These are phyloP conservation scores for Collybia sordida DNA, from an alignment of 768 basidiomycete genomes.

Conservation along the genomic window DNA sequence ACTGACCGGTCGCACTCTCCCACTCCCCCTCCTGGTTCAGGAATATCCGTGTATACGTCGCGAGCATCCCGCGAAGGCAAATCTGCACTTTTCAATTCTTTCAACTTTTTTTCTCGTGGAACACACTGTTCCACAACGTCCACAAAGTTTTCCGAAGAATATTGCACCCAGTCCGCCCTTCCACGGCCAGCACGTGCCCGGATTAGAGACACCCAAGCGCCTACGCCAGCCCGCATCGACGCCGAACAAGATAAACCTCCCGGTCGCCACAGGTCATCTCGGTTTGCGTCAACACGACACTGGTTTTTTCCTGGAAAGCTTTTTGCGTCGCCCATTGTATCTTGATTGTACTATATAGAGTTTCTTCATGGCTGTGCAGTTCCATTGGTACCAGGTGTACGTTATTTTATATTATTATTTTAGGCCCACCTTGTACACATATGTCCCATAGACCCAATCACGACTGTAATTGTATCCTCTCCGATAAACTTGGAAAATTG, in stretches of 20 bases:
- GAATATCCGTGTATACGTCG: not conserved
- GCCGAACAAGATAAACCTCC: not conserved
- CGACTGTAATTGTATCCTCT: no score
- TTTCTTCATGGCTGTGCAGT: no score
- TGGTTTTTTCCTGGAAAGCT: slow-evolving; percentile 15
- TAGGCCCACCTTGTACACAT: no score
- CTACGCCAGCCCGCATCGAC: not conserved
- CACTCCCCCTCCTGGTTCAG: not conserved
- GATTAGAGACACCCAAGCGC: not conserved
- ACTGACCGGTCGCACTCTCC: not conserved
- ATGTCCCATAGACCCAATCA: no score
- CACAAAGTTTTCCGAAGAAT: no score
- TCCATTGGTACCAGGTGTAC: no score
- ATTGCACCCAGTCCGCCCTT: no score
- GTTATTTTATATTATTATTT: no score
- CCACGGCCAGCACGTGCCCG: not conserved
- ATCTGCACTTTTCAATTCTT: not conserved
- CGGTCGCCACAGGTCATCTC: slow-evolving; percentile 3
- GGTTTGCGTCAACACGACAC: slow-evolving; percentile 9
- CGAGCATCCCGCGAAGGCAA: not conserved
- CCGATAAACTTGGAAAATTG: no score
- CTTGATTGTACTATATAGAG: not conserved
- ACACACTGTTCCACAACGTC: no score
- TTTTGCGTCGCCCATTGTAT: slow-evolving; percentile 4
- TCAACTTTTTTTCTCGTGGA: not conserved